phyloP scores from a whole-genome alignment of 2,329 filamentous ascomycete genomes.

The Geosmithia putterillii region DNA sequence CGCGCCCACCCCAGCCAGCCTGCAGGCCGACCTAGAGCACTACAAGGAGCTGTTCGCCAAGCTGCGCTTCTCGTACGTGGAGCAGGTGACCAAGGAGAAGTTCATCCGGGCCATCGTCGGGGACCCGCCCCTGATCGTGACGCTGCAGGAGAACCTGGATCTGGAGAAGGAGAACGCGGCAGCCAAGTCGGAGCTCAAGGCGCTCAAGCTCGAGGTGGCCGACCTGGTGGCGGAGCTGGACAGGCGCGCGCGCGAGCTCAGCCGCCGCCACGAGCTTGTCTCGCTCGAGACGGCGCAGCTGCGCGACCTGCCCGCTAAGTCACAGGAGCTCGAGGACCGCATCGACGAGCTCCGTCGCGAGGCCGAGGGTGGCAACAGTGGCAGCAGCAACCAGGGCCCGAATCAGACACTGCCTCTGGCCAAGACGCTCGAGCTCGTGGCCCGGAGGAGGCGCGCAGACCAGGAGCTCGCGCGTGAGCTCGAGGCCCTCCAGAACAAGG shows the following conservation, averaged over 20 bases:
- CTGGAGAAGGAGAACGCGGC: constrained; percentile 57
- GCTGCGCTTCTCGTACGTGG: constrained; percentile 90
- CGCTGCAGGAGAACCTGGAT: constrained; percentile 67
- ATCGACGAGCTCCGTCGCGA: constrained; percentile 31
- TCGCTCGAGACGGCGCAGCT: constrained; percentile 34
- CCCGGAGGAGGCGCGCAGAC: constrained; percentile 35
- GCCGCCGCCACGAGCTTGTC: constrained; percentile 37
- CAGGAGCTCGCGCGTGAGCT: constrained; percentile 50
- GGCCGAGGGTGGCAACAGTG: constrained; percentile 19
- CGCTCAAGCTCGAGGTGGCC: constrained; percentile 67
- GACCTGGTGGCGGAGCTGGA: constrained; percentile 65
- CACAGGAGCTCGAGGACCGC: constrained; percentile 32
- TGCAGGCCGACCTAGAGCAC: constrained; percentile 75
- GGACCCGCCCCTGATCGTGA: constrained; percentile 77
- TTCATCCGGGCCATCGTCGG: constrained; percentile 89
- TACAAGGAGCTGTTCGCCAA: constrained; percentile 96
- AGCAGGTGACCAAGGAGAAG: constrained; percentile 97
- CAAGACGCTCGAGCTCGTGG: constrained; percentile 42
- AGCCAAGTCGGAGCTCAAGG: constrained; percentile 65
- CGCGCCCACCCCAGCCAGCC: constrained; percentile 58
- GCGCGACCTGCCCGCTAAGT: constrained; percentile 37
- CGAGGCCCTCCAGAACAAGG: constrained; percentile 47
- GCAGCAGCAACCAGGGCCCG: constrained; percentile 21
- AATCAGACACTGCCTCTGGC: constrained; percentile 32
- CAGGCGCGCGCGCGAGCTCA: constrained; percentile 44